Percentiles rank a stretch among this genome's conserved stretches.
phyloP scores from a whole-genome alignment of 371 early-diverging fungal species.

The Apophysomyces ossiformis region DNA sequence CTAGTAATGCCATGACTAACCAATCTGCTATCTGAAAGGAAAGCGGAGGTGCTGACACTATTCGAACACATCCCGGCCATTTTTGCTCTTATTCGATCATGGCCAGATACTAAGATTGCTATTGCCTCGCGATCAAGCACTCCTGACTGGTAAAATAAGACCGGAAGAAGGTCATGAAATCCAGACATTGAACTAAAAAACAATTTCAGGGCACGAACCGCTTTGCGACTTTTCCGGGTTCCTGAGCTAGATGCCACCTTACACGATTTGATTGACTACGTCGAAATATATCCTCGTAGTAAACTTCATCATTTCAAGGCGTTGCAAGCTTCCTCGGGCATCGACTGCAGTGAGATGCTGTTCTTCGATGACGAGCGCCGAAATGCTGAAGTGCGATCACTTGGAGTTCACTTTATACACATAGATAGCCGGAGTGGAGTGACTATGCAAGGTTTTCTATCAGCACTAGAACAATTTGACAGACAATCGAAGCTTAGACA shows the following conservation, averaged over 20 bases:
- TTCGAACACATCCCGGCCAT: conserved; percentile 43
- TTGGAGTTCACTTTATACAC: conserved; percentile 43
- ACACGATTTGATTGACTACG: conserved; percentile 33
- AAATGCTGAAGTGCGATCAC: conserved; percentile 42
- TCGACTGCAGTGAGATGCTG: conserved; percentile 53
- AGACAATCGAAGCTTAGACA: conserved; percentile 29
- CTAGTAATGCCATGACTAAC: not conserved
- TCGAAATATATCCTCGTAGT: conserved; percentile 51
- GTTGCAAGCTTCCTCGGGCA: conserved; percentile 40
- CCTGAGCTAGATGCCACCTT: conserved; percentile 33
- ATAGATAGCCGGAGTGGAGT: conserved; percentile 38
- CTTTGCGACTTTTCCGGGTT: conserved; percentile 29
- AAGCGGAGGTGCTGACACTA: conserved; percentile 31
- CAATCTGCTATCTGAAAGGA: conserved; percentile 11
- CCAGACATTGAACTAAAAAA: not conserved
- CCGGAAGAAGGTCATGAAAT: not conserved
- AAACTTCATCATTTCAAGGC: conserved; percentile 50
- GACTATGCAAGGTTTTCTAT: conserved; percentile 34
- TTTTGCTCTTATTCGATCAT: conserved; percentile 39
- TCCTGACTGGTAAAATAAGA: conserved; percentile 50
- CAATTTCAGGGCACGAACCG: conserved; percentile 29
- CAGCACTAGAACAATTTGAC: conserved; percentile 31
- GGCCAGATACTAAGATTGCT: conserved; percentile 45
- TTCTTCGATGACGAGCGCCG: conserved; percentile 65
- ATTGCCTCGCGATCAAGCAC: conserved; percentile 55